Base-by-base conservation (phyloP, 805 yeast genomes). In the Saccharomyces eubayanus region DNA sequence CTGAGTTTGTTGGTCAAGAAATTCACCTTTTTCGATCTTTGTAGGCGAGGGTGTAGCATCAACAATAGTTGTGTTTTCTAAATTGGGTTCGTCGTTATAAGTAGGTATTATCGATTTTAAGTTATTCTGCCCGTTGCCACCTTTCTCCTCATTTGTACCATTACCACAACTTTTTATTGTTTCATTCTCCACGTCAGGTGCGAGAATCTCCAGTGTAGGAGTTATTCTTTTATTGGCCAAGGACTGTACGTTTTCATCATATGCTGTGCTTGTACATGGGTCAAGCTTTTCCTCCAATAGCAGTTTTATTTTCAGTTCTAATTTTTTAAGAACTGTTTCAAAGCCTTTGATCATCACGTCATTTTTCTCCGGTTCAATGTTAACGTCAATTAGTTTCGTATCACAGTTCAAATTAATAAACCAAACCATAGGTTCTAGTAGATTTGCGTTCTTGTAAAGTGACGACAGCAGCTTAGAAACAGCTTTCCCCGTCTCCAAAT, bases 301-400 rank as follows among this genome's bases (percentile, higher is more conserved):
- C 5, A 20, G 14, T 24, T 28, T 28, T 14, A 46, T n/a, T 28
- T n/a, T 47, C 8, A 14, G 45, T 36, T 54, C 48, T n/a, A 71
- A 47, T 2, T 54, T 40, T 1, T 41, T 52, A 3, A 72, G 29
- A 6, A 72, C 21, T 0, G 12, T 14, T 1, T 60, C 63, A 20
- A 63, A 59, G 24, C 63, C 58, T 12, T 53, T 55, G 0, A 76
- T 51, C 53, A 76, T 36, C 3, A 75, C 62, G 59, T 76, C 78
- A 36, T 72, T 69, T 53, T 77, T 77, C 51, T 68, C 72, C 2
- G 80, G 79, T 53, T 76, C 80, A 28, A 77, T 68, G 54, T 75
- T 77, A 1, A 75, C 59, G 64, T 76, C 80, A 2, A 63, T 29
- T 2, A 57, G 28, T 59, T 65, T n/a, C 5, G 49, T 31, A 24